Conservation (phyloP, 2,329 filamentous ascomycete species). For the Tolypocladium nubicola region DNA sequence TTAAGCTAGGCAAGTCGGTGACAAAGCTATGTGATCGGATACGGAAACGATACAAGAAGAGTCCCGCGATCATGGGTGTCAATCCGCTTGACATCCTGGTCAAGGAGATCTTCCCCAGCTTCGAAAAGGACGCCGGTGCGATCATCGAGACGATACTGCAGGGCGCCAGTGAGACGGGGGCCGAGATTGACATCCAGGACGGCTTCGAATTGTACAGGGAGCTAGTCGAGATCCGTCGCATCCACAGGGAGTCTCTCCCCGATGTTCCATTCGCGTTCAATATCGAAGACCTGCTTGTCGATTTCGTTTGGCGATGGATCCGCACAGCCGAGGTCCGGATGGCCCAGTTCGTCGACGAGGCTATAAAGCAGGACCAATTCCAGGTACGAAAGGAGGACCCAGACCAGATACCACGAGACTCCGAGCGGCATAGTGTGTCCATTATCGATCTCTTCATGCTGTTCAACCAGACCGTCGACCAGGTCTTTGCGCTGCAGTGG, state of each 20-base stretch:
- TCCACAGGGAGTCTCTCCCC: slow-evolving; percentile 68
- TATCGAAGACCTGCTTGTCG: slow-evolving; percentile 73
- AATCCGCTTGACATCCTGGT: slow-evolving; percentile 60
- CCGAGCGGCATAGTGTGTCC: slow-evolving; percentile 84
- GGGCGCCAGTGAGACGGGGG: slow-evolving; percentile 54
- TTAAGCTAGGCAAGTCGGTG: slow-evolving; percentile 77
- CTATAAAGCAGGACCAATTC: slow-evolving; percentile 85
- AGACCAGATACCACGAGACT: slow-evolving; percentile 57
- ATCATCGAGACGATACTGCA: slow-evolving; percentile 74
- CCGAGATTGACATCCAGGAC: slow-evolving; percentile 79
- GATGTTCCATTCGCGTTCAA: slow-evolving; percentile 72
- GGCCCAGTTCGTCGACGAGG: slow-evolving; percentile 75
- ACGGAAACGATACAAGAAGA: slow-evolving; percentile 83
- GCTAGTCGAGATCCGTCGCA: slow-evolving; percentile 70
- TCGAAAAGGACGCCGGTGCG: slow-evolving; percentile 79
- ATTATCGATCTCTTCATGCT: slow-evolving; percentile 88
- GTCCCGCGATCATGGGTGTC: slow-evolving; percentile 74
- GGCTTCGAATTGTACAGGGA: slow-evolving; percentile 91
- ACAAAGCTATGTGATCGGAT: slow-evolving; percentile 80
- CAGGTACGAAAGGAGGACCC: slow-evolving; percentile 57
- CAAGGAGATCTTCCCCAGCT: slow-evolving; percentile 75
- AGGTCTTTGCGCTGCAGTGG: slow-evolving; percentile 81
- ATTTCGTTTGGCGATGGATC: slow-evolving; percentile 97
- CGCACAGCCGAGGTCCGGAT: slow-evolving; percentile 69
- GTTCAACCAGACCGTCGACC: slow-evolving; percentile 85